Base-by-base conservation (phyloP, 2,329 filamentous ascomycete species). In the Alternaria triticimaculans region DNA sequence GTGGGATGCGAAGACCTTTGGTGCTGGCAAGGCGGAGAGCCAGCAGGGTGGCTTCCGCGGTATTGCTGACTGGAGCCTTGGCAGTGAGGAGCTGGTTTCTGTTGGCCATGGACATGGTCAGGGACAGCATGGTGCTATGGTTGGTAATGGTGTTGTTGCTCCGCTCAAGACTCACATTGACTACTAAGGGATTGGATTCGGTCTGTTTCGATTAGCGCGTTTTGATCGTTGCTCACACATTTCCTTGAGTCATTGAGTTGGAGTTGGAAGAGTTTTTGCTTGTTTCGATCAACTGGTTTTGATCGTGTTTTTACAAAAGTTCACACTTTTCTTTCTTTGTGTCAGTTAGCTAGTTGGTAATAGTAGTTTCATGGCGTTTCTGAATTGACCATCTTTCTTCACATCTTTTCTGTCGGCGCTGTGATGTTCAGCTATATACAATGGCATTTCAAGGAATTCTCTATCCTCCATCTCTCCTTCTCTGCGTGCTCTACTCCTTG, bases 1-100 rank as follows among this genome's bases (percentile, higher is more conserved):
- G 75, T 85, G 84, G 84, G 73, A 80, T 57, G 72, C 82, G 12
- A 83, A 84, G 72, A 76, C 70, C 0, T 85, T 81, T 68, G 84
- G 84, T 0, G 58, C 63, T 8, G 84, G 84, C 4, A 84, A 83
- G 75, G 84, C 84, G 2, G 81, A 84, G 73, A 76, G 74, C 15
- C 70, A 77, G 70, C 75, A 80, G 21, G 80, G 78, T 12, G 65
- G 63, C 6, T 80, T 82, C 64, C 66, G 63, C 30, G 72, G 74
- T 3, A 68, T 75, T 8, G 61, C 63, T 21, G 72, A 78, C 53
- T 80, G 78, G 80, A 70, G 74, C n/a, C 68, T 76, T 63, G 73
- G 70, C 6, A 69, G 60, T 20, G 66, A 71, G 23, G 67, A 66
- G 12, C 30, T 72, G 12, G 51, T 63, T 1, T 53, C 49, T 25